These are phyloP conservation scores for Kodamaea plutei DNA, from an alignment of 1,139 yeast genomes.

Conservation along the genomic window DNA sequence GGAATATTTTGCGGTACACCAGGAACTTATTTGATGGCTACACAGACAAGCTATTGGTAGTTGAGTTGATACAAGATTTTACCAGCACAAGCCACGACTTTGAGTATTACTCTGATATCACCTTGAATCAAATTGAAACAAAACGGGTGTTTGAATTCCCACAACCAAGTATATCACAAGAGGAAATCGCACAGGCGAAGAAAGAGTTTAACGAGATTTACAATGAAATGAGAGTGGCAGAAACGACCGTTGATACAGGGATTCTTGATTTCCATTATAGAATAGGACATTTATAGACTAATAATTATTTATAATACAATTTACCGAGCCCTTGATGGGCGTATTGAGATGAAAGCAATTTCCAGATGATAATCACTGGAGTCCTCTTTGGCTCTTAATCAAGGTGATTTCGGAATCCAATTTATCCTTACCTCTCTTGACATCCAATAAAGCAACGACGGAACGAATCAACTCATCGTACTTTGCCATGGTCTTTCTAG, in stretches of 20 bases:
- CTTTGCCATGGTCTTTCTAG: slow-evolving; percentile 71
- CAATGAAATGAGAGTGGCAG: too few species aligned
- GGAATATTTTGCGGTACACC: slow-evolving; percentile 9
- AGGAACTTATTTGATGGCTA: slow-evolving; percentile 30
- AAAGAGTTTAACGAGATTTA: slow-evolving; percentile 1
- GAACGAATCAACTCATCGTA: slow-evolving; percentile 75
- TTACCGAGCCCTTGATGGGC: too few species aligned
- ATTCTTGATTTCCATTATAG: too few species aligned
- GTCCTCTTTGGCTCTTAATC: slow-evolving; percentile 47
- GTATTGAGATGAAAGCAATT: too few species aligned
- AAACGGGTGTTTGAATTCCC: too few species aligned
- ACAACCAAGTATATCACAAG: too few species aligned
- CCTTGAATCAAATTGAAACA: slow-evolving; percentile 3
- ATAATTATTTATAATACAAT: too few species aligned
- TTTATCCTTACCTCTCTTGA: slow-evolving; percentile 85
- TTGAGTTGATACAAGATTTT: slow-evolving; percentile 7
- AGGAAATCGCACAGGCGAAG: slow-evolving; percentile 6
- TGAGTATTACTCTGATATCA: slow-evolving; percentile 4
- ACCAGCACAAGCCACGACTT: slow-evolving; percentile 1
- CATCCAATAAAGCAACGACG: slow-evolving; percentile 71
- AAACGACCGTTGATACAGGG: too few species aligned
- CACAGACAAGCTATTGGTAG: slow-evolving; percentile 22
- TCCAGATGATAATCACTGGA: too few species aligned
- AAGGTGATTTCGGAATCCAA: slow-evolving; percentile 74
- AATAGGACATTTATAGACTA: too few species aligned